These are phyloP conservation scores for Phytophthora cactorum DNA, from an alignment of 352 stramenopile genomes.

Conservation along the genomic window DNA sequence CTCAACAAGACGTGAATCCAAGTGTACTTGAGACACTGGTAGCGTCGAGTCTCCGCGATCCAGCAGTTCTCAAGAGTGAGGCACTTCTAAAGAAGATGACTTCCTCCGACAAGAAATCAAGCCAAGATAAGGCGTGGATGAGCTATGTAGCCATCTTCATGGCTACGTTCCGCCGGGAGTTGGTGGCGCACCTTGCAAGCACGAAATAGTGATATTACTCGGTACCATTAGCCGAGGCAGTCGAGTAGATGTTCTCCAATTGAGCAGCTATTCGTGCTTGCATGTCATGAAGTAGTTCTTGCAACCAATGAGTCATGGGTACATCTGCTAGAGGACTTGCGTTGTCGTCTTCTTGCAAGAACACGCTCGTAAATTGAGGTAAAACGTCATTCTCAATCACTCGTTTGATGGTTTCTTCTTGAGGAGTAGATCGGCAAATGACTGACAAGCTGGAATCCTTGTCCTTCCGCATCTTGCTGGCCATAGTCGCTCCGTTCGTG, in stretches of 20 bases:
- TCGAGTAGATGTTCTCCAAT: constrained; percentile 48
- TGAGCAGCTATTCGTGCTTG: constrained; percentile 71
- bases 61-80: constrained; percentile 20
- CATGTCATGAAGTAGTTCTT: constrained; percentile 72
- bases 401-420: constrained; percentile 52
- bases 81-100: constrained; percentile 15
- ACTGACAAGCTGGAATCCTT: constrained; percentile 4
- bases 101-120: background rate
- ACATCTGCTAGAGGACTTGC: constrained; percentile 34
- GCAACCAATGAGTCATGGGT: constrained; percentile 55
- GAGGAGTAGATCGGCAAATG: constrained; percentile 36
- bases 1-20: constrained; percentile 35
- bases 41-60: constrained; percentile 13
- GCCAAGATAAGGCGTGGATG: constrained; percentile 25
- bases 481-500: constrained; percentile 30
- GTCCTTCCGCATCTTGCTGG: background rate
- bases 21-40: constrained; percentile 54
- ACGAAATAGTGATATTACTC: constrained; percentile 23
- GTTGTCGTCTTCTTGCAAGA: constrained; percentile 48
- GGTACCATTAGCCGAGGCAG: constrained; percentile 2
- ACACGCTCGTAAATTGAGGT: constrained; percentile 58
- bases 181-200: constrained; percentile 16
- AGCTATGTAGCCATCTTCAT: constrained; percentile 29
- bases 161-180: constrained; percentile 26
- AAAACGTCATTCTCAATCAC: constrained; percentile 76